Evolutionary conservation across 2,329 filamentous ascomycete species (phyloP), one percentile per base, ranked within the genome.

Genomic region (Phoma sp.): DNA sequence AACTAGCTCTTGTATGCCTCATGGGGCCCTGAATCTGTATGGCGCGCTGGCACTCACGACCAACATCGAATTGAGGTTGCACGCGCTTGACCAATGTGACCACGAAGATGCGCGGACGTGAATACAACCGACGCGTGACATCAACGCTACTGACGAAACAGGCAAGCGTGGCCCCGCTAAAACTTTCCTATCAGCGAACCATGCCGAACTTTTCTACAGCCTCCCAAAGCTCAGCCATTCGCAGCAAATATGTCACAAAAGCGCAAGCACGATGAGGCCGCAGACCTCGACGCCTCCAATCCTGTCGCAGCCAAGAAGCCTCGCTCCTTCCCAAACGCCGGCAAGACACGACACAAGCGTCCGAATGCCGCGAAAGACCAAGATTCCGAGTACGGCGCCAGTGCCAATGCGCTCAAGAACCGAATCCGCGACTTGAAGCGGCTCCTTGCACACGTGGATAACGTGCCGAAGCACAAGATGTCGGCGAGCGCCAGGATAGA

Each of bases 401-500:
- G 76, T 13, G 70, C 86, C 42, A 84, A 84, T 69, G 83, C 83
- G 66, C 80, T 89, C 46, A 92, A 89, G 77, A 89, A 89, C 74
- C 84, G 88, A 40, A 86, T 86, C 54, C 83, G 90, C 48, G 86
- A 87, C 47, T 84, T 93, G 50, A 83, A 86, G 65, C 82, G 90
- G 46, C 81, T 86, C 8, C 80, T 93, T 30, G 79, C 83, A 41
- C 80, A 83, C 56, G 80, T 83, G 10, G 76, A 83, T 44, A 70
- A 74, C 29, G 82, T 86, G 3, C 62, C 62, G 23, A 68, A 66
- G 27, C 62, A 72, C 55, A 72, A 70, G 47, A 79, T 93, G 46
- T 88, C 89, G 0, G 87, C 88, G 27, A 82, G 88, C 66, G 82
- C 89, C 8, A 81, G 86, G 52, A 79, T 86, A 38, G 87, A 91